Evolutionary conservation across 73 alveolate genomes (phyloP).

Genomic region (Paramecium bursaria): DNA sequence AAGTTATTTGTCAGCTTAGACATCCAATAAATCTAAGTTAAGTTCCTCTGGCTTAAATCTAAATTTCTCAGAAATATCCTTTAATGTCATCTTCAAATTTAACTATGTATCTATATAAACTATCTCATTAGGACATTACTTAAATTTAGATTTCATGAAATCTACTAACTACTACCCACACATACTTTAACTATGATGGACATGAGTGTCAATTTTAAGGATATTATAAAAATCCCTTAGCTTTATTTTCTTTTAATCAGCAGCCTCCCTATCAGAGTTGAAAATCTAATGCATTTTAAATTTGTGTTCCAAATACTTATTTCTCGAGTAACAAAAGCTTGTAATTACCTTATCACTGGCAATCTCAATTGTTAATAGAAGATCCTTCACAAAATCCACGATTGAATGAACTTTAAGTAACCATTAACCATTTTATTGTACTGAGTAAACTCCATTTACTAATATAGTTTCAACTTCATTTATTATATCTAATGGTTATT

Average conservation of each 20-base stretch:
- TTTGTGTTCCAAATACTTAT: conserved; percentile 21
- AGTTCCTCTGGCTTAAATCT: conserved; percentile 48
- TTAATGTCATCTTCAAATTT: conserved; percentile 15
- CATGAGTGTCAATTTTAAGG: conserved; percentile 81
- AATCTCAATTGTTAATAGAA: conserved; percentile 2
- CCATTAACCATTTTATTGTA: conserved; percentile 36
- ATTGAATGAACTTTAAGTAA: conserved; percentile 37
- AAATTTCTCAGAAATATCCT: conserved; percentile 42
- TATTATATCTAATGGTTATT: conserved; percentile 9
- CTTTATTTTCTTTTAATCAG: conserved; percentile 59
- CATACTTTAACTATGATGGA: conserved; percentile 86
- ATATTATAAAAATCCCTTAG: conserved; percentile 68
- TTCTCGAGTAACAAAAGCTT: conserved; percentile 28
- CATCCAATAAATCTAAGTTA: conserved; percentile 56
- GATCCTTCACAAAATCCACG: conserved; percentile 19
- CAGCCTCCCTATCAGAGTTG: conserved; percentile 51
- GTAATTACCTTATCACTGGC: conserved; percentile 53
- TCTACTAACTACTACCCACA: conserved; percentile 77
- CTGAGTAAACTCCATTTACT: conserved; percentile 45
- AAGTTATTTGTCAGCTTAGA: conserved; percentile 78
- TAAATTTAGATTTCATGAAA: conserved; percentile 73
- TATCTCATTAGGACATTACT: conserved; percentile 54
- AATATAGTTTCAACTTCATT: conserved; percentile 23
- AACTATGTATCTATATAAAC: conserved; percentile 45
- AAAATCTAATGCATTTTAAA: conserved; percentile 41